These are phyloP conservation scores for Mariannaea sp. DNA, from an alignment of 2,329 filamentous ascomycete species.

Conservation along the genomic window DNA sequence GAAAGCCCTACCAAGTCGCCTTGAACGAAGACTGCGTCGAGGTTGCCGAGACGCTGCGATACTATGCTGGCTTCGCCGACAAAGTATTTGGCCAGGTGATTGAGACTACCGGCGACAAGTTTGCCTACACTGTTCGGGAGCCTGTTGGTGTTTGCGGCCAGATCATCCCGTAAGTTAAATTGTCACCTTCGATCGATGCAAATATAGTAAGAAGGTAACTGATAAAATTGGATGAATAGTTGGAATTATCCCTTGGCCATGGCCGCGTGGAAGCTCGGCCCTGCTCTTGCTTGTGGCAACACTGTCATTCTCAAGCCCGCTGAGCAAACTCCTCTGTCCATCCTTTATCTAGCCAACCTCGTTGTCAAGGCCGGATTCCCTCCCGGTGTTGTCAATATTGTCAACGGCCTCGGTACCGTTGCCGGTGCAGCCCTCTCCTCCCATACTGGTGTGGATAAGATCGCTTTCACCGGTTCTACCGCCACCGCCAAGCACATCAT, in stretches of 20 bases:
- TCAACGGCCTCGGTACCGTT: conserved; percentile 71
- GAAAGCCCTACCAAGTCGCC: conserved; percentile 73
- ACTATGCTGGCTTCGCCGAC: conserved; percentile 81
- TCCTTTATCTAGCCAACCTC: conserved; percentile 50
- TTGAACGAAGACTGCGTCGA: conserved; percentile 67
- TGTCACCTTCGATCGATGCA: background rate
- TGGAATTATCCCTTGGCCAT: conserved; percentile 66
- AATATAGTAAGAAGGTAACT: background rate
- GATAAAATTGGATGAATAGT: background rate
- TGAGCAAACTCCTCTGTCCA: background rate
- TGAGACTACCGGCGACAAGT: conserved; percentile 69
- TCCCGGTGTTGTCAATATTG: conserved; percentile 74
- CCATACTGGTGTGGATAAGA: conserved; percentile 74
- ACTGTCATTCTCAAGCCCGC: conserved; percentile 62
- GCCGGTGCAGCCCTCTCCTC: conserved; percentile 70
- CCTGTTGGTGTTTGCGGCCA: conserved; percentile 22
- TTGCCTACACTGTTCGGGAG: conserved; percentile 60
- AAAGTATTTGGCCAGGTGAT: conserved; percentile 82
- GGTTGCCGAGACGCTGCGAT: conserved; percentile 59
- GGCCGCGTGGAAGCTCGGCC: conserved; percentile 73
- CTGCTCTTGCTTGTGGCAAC: conserved; percentile 68
- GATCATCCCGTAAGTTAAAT: conserved; percentile 17
- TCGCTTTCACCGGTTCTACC: conserved; percentile 79
- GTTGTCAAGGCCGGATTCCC: conserved; percentile 77
- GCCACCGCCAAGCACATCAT: conserved; percentile 74